Conservation (phyloP, 164 flowering plant species). For the Vitis amurensis region DNA sequence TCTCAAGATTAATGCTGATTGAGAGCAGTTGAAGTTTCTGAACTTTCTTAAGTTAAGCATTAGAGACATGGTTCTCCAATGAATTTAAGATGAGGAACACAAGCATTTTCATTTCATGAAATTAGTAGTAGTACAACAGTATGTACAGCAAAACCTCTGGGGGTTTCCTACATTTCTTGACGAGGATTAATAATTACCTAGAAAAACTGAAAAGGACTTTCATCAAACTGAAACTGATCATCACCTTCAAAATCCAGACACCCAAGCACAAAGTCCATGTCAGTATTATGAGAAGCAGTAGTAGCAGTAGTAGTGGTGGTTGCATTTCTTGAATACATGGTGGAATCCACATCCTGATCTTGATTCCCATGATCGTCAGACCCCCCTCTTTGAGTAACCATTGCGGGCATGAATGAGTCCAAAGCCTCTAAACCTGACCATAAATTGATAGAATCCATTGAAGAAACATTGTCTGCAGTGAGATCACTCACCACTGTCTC, state of each 20-base stretch:
- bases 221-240: conserved; percentile 19
- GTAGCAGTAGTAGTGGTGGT: not conserved
- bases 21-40: too few relatives aligned
- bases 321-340: conserved; percentile 1
- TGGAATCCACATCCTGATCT: not conserved
- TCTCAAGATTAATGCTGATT: too few relatives aligned
- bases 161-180: too few relatives aligned
- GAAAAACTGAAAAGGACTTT: not conserved
- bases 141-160: too few relatives aligned
- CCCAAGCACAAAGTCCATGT: conserved; percentile 18
- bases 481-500: conserved; percentile 5
- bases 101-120: too few relatives aligned
- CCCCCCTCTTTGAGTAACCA: not conserved
- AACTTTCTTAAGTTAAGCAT: too few relatives aligned
- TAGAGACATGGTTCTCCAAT: too few relatives aligned
- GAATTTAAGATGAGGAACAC: too few relatives aligned
- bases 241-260: conserved; percentile 16
- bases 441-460: not conserved
- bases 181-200: not conserved
- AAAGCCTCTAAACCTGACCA: conserved; percentile 19
- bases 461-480: conserved; percentile 1
- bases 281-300: conserved; percentile 16
- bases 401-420: conserved; percentile 9
- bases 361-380: not conserved
- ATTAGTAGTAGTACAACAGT: too few relatives aligned